Percentiles rank a stretch among this genome's conserved stretches.
phyloP scores from a whole-genome alignment of 129 eudicot genomes.

The Apium graveolens region DNA sequence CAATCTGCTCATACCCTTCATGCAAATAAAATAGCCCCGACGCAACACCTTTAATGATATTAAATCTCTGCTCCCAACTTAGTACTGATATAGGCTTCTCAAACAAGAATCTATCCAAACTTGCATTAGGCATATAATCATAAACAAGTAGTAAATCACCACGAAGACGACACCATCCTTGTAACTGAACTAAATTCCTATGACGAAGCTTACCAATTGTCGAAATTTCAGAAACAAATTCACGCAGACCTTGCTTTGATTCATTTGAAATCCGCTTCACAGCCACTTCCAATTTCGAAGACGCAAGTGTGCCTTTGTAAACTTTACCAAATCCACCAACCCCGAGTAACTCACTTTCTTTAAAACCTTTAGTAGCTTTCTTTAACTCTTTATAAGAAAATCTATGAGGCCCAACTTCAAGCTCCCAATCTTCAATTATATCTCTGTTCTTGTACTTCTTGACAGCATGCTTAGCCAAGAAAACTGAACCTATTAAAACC shows the following conservation, averaged over 20 bases:
- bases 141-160: conserved; percentile 36
- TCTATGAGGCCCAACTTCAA: conserved; percentile 34
- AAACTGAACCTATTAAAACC: neutral
- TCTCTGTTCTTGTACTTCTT: conserved; percentile 35
- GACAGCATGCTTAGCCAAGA: conserved; percentile 9
- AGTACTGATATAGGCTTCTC: conserved; percentile 1
- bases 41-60: conserved; percentile 22
- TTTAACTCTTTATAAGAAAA: conserved; percentile 29
- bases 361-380: conserved; percentile 33
- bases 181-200: conserved; percentile 30
- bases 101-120: conserved; percentile 21
- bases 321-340: conserved; percentile 39
- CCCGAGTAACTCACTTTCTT: conserved; percentile 32
- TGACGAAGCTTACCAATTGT: conserved; percentile 35
- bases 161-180: conserved; percentile 36
- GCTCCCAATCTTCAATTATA: conserved; percentile 62
- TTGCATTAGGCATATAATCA: conserved; percentile 34
- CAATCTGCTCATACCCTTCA: conserved; percentile 24
- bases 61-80: conserved; percentile 14
- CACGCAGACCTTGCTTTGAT: conserved; percentile 36
- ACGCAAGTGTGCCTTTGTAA: conserved; percentile 24
- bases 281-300: conserved; percentile 21
- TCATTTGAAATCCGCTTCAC: conserved; percentile 37
- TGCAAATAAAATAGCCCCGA: conserved; percentile 21
- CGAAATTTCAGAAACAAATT: conserved; percentile 30